phyloP scores from a whole-genome alignment of 345 rosid species.

The sweet orange (Citrus sinensis) region DNA sequence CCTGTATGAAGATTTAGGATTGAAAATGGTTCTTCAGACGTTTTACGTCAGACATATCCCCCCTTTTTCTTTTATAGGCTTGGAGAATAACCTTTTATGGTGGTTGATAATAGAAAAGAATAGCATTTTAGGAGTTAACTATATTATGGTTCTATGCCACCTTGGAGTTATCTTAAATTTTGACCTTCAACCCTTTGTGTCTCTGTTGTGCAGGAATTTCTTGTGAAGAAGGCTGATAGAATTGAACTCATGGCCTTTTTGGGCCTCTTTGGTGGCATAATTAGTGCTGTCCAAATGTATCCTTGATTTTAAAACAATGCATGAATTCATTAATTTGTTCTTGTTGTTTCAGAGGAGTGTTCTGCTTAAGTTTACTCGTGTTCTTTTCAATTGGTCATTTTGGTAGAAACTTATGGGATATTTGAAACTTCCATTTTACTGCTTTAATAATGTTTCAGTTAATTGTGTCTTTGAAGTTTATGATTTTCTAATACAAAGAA shows the following conservation, averaged over 20 bases:
- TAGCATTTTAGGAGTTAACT: not conserved
- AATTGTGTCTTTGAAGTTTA: not conserved
- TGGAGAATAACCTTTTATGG: not conserved
- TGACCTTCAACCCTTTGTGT: not conserved
- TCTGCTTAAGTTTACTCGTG: not conserved
- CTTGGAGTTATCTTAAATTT: not conserved
- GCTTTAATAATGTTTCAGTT: not conserved
- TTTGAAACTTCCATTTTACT: not conserved
- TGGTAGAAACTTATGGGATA: not conserved
- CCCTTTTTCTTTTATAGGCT: not conserved
- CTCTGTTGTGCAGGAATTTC: conserved; percentile 53
- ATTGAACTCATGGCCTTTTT: conserved; percentile 78
- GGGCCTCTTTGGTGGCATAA: conserved; percentile 76
- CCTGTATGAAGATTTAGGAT: not conserved
- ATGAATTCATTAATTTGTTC: conserved; percentile 3
- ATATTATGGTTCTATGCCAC: not conserved
- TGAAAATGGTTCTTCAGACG: not conserved
- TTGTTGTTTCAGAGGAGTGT: not conserved
- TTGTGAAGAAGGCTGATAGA: conserved; percentile 78
- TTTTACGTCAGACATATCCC: not conserved
- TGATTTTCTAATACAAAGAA: not conserved
- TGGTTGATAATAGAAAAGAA: not conserved
- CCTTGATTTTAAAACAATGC: conserved; percentile 31
- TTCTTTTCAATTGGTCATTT: not conserved
- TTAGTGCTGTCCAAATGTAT: conserved; percentile 93